These are phyloP conservation scores for Aspergillus vadensis DNA, from an alignment of 2,329 filamentous ascomycete species.

Conservation along the genomic window DNA sequence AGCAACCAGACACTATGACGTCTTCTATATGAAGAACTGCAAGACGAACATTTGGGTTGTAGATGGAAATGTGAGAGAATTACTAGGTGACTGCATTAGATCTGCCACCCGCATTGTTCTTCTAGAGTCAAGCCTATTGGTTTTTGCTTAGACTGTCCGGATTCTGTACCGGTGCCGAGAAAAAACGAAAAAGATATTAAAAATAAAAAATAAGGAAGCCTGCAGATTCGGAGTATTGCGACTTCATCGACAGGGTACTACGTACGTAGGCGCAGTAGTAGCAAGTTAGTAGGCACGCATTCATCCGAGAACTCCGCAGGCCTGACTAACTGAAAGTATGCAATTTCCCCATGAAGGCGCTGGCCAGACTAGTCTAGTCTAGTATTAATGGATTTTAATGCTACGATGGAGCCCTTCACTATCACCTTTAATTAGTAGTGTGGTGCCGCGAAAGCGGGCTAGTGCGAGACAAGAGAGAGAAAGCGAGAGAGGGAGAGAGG, in stretches of 20 bases:
- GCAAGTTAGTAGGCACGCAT: neutral
- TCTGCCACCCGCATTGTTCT: too few species aligned
- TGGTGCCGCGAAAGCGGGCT: constrained; percentile 1
- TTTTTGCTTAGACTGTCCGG: neutral
- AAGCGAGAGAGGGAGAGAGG: too few species aligned
- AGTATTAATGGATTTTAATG: neutral
- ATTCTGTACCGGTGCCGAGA: constrained; percentile 1
- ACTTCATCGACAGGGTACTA: neutral
- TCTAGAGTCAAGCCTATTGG: neutral
- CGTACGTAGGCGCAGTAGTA: neutral
- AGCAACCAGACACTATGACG: neutral
- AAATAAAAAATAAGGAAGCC: constrained; percentile 1
- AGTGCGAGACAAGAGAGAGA: neutral
- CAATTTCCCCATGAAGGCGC: constrained; percentile 9
- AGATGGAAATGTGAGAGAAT: too few species aligned
- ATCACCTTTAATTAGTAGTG: constrained; percentile 9
- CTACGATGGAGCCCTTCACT: neutral
- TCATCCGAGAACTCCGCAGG: constrained; percentile 9
- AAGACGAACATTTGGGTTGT: neutral
- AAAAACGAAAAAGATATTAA: neutral
- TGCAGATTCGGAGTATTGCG: constrained; percentile 7
- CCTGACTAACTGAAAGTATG: neutral
- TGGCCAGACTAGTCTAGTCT: constrained; percentile 2
- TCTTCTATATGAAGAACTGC: neutral
- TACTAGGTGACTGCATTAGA: too few species aligned